phyloP scores from a whole-genome alignment of 345 rosid genomes.

The Hirschfeldia incana region DNA sequence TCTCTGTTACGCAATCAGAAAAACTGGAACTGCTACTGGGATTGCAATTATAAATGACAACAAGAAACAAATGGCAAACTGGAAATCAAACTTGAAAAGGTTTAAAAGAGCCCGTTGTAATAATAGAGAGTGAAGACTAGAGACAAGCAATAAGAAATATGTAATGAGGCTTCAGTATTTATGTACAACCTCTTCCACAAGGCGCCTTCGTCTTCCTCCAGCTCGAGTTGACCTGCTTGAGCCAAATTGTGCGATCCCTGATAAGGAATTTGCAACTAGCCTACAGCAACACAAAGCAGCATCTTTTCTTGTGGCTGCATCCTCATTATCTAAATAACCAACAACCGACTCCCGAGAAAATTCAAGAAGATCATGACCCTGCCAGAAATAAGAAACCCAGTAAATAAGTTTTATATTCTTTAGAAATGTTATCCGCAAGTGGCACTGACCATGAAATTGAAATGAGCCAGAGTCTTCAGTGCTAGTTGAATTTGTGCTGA shows the following conservation, averaged over 20 bases:
- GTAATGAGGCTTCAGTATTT: constrained; percentile 17
- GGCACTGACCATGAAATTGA: constrained; percentile 78
- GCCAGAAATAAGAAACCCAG: constrained; percentile 39
- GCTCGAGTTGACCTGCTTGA: constrained; percentile 71
- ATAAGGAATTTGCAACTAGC: constrained; percentile 80
- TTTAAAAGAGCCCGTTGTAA: not conserved
- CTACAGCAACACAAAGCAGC: constrained; percentile 94
- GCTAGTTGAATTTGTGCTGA: constrained; percentile 91
- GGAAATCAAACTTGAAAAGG: constrained; percentile 13
- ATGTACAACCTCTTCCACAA: constrained; percentile 79
- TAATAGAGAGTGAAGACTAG: not conserved
- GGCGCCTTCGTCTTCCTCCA: constrained; percentile 78
- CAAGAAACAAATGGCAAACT: constrained; percentile 11
- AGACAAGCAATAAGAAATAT: constrained; percentile 11
- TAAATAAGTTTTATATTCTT: constrained; percentile 5
- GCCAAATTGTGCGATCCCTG: constrained; percentile 61
- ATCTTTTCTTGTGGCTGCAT: constrained; percentile 84
- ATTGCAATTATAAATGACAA: constrained; percentile 26
- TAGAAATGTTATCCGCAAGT: constrained; percentile 6
- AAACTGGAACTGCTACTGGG: constrained; percentile 23
- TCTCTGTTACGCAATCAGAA: constrained; percentile 29
- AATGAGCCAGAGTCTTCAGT: constrained; percentile 89
- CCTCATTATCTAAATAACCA: constrained; percentile 87
- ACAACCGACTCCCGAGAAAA: constrained; percentile 92
- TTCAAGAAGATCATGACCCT: constrained; percentile 89